These are phyloP conservation scores for Colletotrichum lupini DNA, from an alignment of 2,329 filamentous ascomycete genomes.

Conservation along the genomic window DNA sequence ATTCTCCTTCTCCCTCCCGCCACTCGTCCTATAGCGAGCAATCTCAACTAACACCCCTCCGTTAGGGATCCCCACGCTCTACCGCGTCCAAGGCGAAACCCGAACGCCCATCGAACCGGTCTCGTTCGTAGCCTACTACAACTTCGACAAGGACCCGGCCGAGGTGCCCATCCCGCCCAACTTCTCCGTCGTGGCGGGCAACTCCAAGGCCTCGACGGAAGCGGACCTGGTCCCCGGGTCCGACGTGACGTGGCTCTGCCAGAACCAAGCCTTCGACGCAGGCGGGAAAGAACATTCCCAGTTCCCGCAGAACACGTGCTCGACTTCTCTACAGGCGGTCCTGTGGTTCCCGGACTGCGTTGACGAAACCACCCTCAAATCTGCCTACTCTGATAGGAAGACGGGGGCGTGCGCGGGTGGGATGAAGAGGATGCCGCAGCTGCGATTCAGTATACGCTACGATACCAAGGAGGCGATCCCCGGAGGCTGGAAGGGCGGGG, in stretches of 20 bases:
- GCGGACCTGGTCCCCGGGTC: conserved; percentile 26
- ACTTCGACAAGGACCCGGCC: conserved; percentile 47
- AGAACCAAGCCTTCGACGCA: conserved; percentile 23
- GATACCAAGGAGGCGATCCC: conserved; percentile 53
- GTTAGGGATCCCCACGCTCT: conserved; percentile 52
- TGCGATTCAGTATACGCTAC: conserved; percentile 59
- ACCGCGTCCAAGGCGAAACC: conserved; percentile 50
- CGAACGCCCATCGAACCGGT: conserved; percentile 50
- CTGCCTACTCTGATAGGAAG: conserved; percentile 32
- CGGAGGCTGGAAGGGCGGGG: conserved; percentile 54
- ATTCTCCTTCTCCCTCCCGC: not conserved
- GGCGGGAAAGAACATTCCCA: conserved; percentile 24
- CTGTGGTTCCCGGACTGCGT: conserved; percentile 41
- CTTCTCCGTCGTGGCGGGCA: conserved; percentile 54
- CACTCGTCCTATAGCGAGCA: not conserved
- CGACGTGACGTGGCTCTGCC: conserved; percentile 33
- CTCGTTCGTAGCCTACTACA: conserved; percentile 59
- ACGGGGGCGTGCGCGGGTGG: conserved; percentile 48
- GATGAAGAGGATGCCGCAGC: conserved; percentile 57
- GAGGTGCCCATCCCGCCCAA: conserved; percentile 57
- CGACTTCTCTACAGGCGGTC: conserved; percentile 39
- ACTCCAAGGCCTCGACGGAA: conserved; percentile 48
- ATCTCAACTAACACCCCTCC: not conserved
- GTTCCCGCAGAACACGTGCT: conserved; percentile 40
- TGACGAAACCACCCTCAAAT: conserved; percentile 33